Evolutionary conservation across 2,329 filamentous ascomycete genomes (phyloP).

Genomic region (Coleophoma cylindrospora): DNA sequence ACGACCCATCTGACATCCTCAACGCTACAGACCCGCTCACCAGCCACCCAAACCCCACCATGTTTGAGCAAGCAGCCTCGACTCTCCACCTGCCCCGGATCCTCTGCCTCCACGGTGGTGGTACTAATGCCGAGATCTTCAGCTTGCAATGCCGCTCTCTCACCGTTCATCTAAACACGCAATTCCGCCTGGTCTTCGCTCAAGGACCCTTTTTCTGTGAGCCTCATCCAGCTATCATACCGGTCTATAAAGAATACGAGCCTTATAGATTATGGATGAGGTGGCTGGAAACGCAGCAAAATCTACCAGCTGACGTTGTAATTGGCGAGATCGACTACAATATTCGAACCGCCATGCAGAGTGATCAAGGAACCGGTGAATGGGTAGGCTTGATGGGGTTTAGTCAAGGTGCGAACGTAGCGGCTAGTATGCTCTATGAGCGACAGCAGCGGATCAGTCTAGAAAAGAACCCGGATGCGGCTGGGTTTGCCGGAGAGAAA

Average conservation of each 20-base stretch:
- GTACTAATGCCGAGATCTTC: neutral
- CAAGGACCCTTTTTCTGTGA: constrained; percentile 62
- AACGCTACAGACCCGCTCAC: no score
- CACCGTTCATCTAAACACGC: constrained; percentile 20
- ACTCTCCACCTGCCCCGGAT: neutral
- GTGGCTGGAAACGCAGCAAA: constrained; percentile 54
- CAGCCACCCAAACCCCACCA: no score
- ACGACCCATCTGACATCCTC: no score
- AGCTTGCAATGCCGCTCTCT: constrained; percentile 34
- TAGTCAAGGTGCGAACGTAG: constrained; percentile 61
- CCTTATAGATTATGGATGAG: constrained; percentile 63
- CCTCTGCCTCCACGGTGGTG: neutral
- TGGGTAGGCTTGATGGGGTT: constrained; percentile 63
- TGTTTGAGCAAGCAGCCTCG: neutral
- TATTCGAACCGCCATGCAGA: constrained; percentile 42
- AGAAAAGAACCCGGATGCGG: neutral
- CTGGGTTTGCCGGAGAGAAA: constrained; percentile 15
- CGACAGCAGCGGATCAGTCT: constrained; percentile 45
- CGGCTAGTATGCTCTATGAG: constrained; percentile 50
- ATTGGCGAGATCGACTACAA: constrained; percentile 33
- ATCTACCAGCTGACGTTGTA: constrained; percentile 34
- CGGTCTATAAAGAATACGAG: constrained; percentile 59
- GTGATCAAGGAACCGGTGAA: constrained; percentile 42
- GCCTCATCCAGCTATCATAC: constrained; percentile 56
- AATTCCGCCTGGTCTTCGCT: constrained; percentile 68